A percentile compares a stretch with the other conserved stretches of the same genome.
Evolutionary conservation across 306 rosid species (phyloP).

Genomic region (Rosa chinensis): DNA sequence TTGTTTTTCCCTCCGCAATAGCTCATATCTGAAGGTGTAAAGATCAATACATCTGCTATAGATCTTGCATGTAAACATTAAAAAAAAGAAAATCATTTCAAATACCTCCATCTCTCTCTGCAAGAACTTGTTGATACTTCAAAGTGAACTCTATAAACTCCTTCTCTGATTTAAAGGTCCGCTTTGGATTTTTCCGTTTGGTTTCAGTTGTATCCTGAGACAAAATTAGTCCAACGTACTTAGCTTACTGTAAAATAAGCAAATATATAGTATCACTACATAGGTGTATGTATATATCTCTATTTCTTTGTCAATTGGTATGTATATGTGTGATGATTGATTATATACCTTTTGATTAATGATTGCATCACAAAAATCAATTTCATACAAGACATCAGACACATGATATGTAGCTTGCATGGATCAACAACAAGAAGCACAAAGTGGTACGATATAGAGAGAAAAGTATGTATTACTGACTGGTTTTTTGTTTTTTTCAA

Average conservation of each 20-base stretch:
- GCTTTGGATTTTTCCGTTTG: constrained; percentile 77
- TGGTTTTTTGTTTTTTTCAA: constrained; percentile 57
- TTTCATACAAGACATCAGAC: neutral
- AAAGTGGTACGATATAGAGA: constrained; percentile 7
- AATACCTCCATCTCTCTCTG: constrained; percentile 91
- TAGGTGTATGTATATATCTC: neutral
- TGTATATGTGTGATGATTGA: neutral
- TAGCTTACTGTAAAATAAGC: neutral
- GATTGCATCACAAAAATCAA: neutral
- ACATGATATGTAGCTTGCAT: neutral
- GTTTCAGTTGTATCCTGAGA: constrained; percentile 68
- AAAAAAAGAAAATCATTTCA: constrained; percentile 26
- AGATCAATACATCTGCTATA: constrained; percentile 1
- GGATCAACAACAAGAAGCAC: neutral
- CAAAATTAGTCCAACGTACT: constrained; percentile 12
- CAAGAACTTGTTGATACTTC: constrained; percentile 84
- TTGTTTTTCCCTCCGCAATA: neutral
- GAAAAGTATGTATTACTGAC: constrained; percentile 46
- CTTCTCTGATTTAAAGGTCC: constrained; percentile 77
- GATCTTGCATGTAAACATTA: constrained; percentile 11
- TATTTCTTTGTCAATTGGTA: neutral
- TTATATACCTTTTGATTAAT: neutral
- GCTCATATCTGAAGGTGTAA: neutral
- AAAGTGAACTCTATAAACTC: constrained; percentile 84
- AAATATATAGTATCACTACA: neutral